Base-by-base conservation (phyloP, 1,139 yeast species). In the Pichia sp. region DNA sequence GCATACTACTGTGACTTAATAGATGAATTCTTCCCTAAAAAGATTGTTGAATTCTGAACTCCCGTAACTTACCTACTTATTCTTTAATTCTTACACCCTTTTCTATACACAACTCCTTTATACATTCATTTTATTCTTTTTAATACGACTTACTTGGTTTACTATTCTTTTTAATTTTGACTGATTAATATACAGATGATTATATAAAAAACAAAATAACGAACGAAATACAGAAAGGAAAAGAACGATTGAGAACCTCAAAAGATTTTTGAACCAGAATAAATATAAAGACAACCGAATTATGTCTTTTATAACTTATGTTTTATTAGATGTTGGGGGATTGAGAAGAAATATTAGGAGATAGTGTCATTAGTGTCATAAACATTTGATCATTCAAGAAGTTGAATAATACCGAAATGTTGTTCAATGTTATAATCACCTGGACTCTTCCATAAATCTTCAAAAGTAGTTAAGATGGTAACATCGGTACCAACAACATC, bases 371-470 rank as follows among this genome's bases (percentile, higher is more conserved):
- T 15, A 30, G 11, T 30, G 24, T 19, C 12, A 10, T 3, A 15
- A 3, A 19, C 12, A 44, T 7, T 12, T 14, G 11, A 14, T 35
- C n/a, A 27, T 38, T 41, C 45, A 20, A 50, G 45, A 14, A 46
- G 18, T 36, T 73, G 67, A 44, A 81, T 72, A 52, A 81, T 72
- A 58, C 97, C 97, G 59, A 90, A 90, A 49, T 80, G 80, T 69
- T 88, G 96, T 68, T 90, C 97, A 60, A 90, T 82, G 54, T 83
- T 85, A 65, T 86, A 83, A 3, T 77, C 75, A 49, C 97, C 97
- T 27, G 96, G 91, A n/a, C 65, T 60, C 66, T 90, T 90, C 97
- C 97, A 90, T 67, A 67, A 73, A 65, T 90, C 97, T 62, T 90
- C 73, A 67, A 68, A 88, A 15, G 90, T 81, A 18, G 95, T 81